Percentiles rank a stretch among this genome's conserved stretches.
Evolutionary conservation across 352 stramenopile genomes (phyloP).

Genomic region (Stramenopiles sp.): DNA sequence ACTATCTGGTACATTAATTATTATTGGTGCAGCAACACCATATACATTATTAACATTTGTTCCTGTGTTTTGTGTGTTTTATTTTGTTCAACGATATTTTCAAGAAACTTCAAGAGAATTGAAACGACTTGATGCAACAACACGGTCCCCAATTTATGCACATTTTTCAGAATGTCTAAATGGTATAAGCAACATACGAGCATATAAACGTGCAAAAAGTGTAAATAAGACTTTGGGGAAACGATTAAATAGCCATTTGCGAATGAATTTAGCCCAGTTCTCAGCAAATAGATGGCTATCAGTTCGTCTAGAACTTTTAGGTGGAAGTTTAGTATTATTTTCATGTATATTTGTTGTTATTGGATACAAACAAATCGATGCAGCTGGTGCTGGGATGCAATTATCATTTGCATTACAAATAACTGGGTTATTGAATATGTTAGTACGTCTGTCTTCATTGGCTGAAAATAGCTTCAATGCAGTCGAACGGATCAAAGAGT

Average conservation of each 20-base stretch:
- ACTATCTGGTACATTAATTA: constrained; percentile 9
- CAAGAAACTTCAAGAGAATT: constrained; percentile 60
- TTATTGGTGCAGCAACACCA: not conserved
- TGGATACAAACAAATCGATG: not conserved
- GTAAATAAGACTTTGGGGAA: not conserved
- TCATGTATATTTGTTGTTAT: not conserved
- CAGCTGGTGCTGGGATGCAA: not conserved
- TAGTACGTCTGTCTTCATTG: not conserved
- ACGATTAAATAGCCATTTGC: not conserved
- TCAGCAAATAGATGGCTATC: not conserved
- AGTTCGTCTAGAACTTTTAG: constrained; percentile 1
- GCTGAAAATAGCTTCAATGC: constrained; percentile 5
- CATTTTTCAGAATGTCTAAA: constrained; percentile 18
- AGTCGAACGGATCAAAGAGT: constrained; percentile 19
- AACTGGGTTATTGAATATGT: not conserved
- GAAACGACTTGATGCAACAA: constrained; percentile 55
- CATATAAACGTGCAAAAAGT: constrained; percentile 12
- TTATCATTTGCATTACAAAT: constrained; percentile 2
- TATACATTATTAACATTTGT: constrained; percentile 20
- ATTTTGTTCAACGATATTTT: constrained; percentile 67
- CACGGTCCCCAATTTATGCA: constrained; percentile 25
- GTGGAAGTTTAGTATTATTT: not conserved
- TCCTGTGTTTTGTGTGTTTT: constrained; percentile 44
- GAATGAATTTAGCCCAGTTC: constrained; percentile 3
- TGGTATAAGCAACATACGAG: constrained; percentile 14